phyloP scores from a whole-genome alignment of 2,329 filamentous ascomycete genomes.

The Nigrospora osmanthi region DNA sequence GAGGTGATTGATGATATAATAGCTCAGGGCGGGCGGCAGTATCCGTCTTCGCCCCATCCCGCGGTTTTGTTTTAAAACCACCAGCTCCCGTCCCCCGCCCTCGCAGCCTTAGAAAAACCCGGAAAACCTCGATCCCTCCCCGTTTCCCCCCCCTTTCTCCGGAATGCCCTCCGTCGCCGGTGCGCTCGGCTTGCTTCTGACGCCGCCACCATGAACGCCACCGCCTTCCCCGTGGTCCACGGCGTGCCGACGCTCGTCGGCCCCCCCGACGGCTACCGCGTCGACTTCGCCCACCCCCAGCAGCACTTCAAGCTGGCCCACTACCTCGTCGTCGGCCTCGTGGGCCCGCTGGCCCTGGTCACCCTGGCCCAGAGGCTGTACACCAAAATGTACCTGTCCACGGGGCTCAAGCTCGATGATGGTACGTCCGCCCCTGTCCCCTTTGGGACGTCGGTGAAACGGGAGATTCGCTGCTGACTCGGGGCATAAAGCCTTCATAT shows the following conservation, averaged over 20 bases:
- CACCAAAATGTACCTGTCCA: conserved; percentile 17
- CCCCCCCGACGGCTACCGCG: conserved; percentile 21
- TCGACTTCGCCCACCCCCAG: conserved; percentile 24
- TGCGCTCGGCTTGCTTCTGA: no score
- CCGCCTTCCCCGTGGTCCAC: conserved; percentile 5
- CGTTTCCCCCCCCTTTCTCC: no score
- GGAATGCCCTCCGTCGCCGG: no score
- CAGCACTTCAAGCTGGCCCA: conserved; percentile 12
- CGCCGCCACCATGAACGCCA: no score
- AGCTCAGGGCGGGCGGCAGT: no score
- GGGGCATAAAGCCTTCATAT: conserved; percentile 12
- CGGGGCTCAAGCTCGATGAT: conserved; percentile 8
- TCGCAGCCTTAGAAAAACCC: no score
- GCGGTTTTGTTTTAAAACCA: no score
- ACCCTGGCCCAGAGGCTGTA: conserved; percentile 20
- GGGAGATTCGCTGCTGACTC: background rate
- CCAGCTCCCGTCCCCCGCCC: no score
- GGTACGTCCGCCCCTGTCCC: conserved; percentile 1
- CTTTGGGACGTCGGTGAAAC: no score
- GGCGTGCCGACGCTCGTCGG: conserved; percentile 15
- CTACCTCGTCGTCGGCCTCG: conserved; percentile 17
- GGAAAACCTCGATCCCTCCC: no score
- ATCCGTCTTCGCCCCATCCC: no score
- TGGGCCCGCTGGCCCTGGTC: conserved; percentile 14
- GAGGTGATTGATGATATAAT: no score